A percentile compares a stretch with the other conserved stretches of the same genome.
These are phyloP conservation scores for Elsinoe arachidis DNA, from an alignment of 2,329 filamentous ascomycete genomes.

Conservation along the genomic window DNA sequence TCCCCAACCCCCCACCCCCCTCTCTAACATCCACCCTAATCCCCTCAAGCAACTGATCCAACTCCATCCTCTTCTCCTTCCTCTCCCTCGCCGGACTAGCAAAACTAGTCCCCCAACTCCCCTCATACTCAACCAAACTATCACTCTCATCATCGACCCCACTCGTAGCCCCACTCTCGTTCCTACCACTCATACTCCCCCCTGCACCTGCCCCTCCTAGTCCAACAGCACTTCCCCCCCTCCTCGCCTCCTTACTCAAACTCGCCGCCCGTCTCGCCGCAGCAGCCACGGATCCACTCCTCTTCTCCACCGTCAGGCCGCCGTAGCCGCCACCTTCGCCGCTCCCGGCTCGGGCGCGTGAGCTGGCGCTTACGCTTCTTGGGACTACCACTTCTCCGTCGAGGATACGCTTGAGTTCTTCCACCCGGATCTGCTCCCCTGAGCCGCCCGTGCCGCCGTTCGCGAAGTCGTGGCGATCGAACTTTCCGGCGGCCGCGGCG, in stretches of 20 bases:
- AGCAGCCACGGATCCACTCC: constrained; percentile 32
- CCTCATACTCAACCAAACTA: constrained; percentile 48
- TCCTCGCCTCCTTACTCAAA: background rate
- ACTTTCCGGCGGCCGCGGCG: constrained; percentile 4
- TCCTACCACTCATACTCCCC: constrained; percentile 28
- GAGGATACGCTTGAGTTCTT: constrained; percentile 40
- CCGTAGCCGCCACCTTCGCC: constrained; percentile 20
- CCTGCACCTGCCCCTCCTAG: no score
- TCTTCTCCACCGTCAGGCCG: constrained; percentile 25
- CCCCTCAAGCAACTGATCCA: constrained; percentile 12
- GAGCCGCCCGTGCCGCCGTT: constrained; percentile 25
- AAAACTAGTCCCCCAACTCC: constrained; percentile 13
- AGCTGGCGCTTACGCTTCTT: constrained; percentile 32
- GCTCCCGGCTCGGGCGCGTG: background rate
- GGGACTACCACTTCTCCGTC: constrained; percentile 32
- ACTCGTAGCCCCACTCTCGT: constrained; percentile 29
- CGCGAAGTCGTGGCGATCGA: constrained; percentile 13
- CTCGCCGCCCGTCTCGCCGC: background rate
- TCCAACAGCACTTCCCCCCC: no score
- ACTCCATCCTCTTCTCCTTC: background rate
- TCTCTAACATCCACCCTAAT: constrained; percentile 8
- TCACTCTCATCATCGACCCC: constrained; percentile 49
- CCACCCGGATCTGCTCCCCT: constrained; percentile 37
- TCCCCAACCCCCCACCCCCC: constrained; percentile 3
- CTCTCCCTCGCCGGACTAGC: constrained; percentile 3